Evolutionary conservation across 148 eudicot species (phyloP), one percentile per base, ranked within the genome.

Genomic region (Nyssa sinensis): DNA sequence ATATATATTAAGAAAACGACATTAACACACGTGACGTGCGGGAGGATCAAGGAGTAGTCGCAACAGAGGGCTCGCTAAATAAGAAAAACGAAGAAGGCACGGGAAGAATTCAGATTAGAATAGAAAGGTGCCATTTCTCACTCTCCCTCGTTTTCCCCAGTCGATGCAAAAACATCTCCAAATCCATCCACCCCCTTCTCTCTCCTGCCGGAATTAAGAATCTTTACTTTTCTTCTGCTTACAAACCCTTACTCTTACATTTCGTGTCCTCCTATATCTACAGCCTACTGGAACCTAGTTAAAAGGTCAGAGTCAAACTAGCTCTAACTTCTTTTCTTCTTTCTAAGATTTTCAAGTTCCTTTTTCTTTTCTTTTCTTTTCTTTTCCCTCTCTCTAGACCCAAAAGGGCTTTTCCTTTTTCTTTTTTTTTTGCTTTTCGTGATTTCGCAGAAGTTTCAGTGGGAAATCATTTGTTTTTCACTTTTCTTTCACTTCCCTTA

Each of bases 131-230:
- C 1, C 59, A 28, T 23, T 19, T 49, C 28, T 49, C 19, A 16
- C 25, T 44, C 51, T 0, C 69, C 14, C 63, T 55, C 77, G 14
- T 64, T 66, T 74, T 66, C 57, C 49, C 28, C 49, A 34, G 57
- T 31, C 62, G 25, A 64, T 44, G 9, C 47, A 62, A 41, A 31
- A 24, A 62, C 34, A 32, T 12, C 41, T 29, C 62, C 19, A n/a
- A n/a, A n/a, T 2, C 64, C 24, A 44, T 27, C 69, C 35, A 61
- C 25, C 71, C 32, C 53, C 30, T 57, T 24, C 62, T 66, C 67
- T 31, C 58, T 13, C 34, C 8, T 9, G 31, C 31, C 25, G 53
- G 47, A 35, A 5, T 63, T 73, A 24, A 4, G 58, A 29, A 73
- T 41, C 31, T 30, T 37, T 35, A 37, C 34, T 44, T 21, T n/a